Evolutionary conservation across 257 asterid genomes (phyloP), one percentile per base, ranked within the genome.

Genomic region (Capsicum baccatum): DNA sequence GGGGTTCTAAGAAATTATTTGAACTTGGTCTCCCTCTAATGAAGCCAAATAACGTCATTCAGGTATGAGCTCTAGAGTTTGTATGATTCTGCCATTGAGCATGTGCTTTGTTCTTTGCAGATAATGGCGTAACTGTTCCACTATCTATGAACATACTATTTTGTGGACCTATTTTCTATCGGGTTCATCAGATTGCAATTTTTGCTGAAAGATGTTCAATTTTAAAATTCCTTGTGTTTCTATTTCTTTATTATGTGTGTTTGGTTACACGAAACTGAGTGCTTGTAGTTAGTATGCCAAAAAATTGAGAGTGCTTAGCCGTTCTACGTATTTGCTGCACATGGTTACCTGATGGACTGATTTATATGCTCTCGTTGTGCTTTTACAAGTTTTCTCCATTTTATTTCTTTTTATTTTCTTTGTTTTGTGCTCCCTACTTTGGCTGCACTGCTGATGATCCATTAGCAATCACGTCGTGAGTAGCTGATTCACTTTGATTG

Each of bases 21-120:
- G 99, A 97, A 83, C 92, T 97, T 12, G 99, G 97, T 11, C 98
- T 97, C 80, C 99, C 99, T 11, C 83, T 95, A 35, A 95, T 92
- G 93, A 93, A 88, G 83, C 60, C 94, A 60, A 85, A 68, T 87
- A 89, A 80, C 83, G 89, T 97, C 69, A 67, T 95, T 85, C 90
- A 95, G 99, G 99, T 97, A 86, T 79, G 19, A 42, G 10, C 50
- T 50, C 48, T 55, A 5, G 26, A 37, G 48, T 19, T 14, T 63
- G 33, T 14, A 15, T 56, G 59, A 60, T 56, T 69, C 52, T 85
- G 16, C 33, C 4, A 16, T 54, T 57, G 35, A 35, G n/a, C 14
- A 48, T 16, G 76, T 67, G 78, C n/a, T 67, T 19, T 19, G 33
- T 50, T 66, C n/a, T 68, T n/a, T 80, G 57, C 21, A 68, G 17